These are phyloP conservation scores for Ophiostoma ips DNA, from an alignment of 2,329 filamentous ascomycete species.

Conservation along the genomic window DNA sequence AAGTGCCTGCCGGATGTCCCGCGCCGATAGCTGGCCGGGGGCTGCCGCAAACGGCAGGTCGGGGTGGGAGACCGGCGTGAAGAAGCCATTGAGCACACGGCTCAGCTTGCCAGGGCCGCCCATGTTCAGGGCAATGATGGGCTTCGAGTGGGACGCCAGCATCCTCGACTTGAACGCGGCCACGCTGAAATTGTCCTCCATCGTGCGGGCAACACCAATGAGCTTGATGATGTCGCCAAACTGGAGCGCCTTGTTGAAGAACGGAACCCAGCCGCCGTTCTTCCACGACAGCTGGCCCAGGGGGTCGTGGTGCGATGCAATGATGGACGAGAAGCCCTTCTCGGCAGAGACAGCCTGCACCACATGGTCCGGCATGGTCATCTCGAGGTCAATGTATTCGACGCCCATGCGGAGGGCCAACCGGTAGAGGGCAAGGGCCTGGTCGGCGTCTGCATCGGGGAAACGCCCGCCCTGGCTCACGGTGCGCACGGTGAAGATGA, in stretches of 20 bases:
- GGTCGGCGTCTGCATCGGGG: constrained; percentile 59
- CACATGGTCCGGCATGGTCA: constrained; percentile 67
- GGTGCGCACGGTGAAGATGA: constrained; percentile 88
- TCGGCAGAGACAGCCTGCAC: constrained; percentile 52
- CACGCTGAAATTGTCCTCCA: constrained; percentile 80
- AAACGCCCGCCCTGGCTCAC: constrained; percentile 77
- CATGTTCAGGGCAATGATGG: constrained; percentile 94
- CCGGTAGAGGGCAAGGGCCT: constrained; percentile 60
- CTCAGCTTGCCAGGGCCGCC: constrained; percentile 75
- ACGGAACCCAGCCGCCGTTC: constrained; percentile 81
- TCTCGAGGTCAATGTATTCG: constrained; percentile 88
- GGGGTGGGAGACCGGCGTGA: constrained; percentile 89
- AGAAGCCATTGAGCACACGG: constrained; percentile 77
- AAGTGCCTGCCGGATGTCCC: constrained; percentile 70
- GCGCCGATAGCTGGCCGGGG: constrained; percentile 80
- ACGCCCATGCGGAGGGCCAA: constrained; percentile 70
- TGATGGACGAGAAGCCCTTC: constrained; percentile 66
- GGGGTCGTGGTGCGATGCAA: constrained; percentile 92
- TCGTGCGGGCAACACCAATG: constrained; percentile 60
- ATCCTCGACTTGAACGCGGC: constrained; percentile 70
- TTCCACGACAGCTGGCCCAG: constrained; percentile 67
- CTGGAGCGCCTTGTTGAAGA: constrained; percentile 80
- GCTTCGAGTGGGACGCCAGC: constrained; percentile 57
- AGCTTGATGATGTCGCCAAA: constrained; percentile 92
- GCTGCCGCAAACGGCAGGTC: constrained; percentile 84